Percentiles rank a stretch among this genome's conserved stretches.
phyloP scores from a whole-genome alignment of 2,329 filamentous ascomycete genomes.

The Pseudogymnoascus sp. region DNA sequence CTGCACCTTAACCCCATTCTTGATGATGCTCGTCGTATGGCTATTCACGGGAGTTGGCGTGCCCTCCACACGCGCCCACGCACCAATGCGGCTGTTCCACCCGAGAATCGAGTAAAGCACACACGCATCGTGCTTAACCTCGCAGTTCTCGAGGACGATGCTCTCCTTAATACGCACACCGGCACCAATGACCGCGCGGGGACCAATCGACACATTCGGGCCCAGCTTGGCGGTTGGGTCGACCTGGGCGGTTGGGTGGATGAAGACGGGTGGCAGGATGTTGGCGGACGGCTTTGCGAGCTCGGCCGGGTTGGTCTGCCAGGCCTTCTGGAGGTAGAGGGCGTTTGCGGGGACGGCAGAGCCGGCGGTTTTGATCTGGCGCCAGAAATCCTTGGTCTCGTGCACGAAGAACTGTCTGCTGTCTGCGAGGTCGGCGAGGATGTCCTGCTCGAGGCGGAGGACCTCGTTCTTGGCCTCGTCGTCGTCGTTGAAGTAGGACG shows the following conservation, averaged over 20 bases:
- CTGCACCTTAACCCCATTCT: slow-evolving; percentile 98
- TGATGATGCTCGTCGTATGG: slow-evolving; percentile 90
- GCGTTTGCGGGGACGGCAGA: slow-evolving; percentile 96
- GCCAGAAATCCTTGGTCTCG: slow-evolving; percentile 99
- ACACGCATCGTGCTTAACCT: slow-evolving; percentile 95
- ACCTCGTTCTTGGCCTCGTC: slow-evolving; percentile 74
- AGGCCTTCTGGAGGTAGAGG: slow-evolving; percentile 90
- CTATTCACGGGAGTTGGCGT: slow-evolving; percentile 81
- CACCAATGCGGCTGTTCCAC: slow-evolving; percentile 90
- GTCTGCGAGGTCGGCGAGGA: slow-evolving; percentile 89
- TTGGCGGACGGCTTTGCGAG: slow-evolving; percentile 77
- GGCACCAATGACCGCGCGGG: slow-evolving; percentile 76
- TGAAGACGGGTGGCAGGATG: slow-evolving; percentile 88
- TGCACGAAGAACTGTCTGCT: slow-evolving; percentile 97
- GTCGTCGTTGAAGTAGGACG: slow-evolving; percentile 63
- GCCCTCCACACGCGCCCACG: slow-evolving; percentile 97
- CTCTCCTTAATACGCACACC: slow-evolving; percentile 92
- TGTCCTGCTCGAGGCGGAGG: slow-evolving; percentile 93
- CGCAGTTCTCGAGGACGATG: slow-evolving; percentile 88
- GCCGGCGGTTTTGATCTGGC: slow-evolving; percentile 98
- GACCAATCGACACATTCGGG: slow-evolving; percentile 92
- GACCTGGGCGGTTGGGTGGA: slow-evolving; percentile 83
- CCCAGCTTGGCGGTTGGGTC: slow-evolving; percentile 95
- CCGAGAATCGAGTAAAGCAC: slow-evolving; percentile 94
- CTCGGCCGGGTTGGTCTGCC: slow-evolving; percentile 75